phyloP scores from a whole-genome alignment of 2,329 filamentous ascomycete species.

The Neonectria ditissima region DNA sequence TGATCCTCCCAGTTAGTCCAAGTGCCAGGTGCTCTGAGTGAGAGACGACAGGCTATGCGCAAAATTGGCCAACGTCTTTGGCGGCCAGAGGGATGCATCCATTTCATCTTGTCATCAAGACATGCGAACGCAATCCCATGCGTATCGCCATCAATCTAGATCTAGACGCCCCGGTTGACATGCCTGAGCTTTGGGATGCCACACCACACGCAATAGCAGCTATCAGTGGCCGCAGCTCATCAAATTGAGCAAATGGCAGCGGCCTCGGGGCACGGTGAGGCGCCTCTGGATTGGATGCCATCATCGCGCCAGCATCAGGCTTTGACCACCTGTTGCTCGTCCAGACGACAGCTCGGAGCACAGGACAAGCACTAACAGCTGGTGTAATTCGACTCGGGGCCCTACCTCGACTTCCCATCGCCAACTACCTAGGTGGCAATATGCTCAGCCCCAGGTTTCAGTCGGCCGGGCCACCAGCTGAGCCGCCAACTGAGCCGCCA shows the following conservation, averaged over 20 bases:
- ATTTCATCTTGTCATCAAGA: neutral
- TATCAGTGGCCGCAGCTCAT: neutral
- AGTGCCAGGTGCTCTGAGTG: conserved; percentile 10
- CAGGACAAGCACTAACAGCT: conserved; percentile 13
- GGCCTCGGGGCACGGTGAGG: conserved; percentile 22
- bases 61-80: conserved; percentile 22
- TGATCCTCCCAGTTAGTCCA: neutral
- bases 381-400: conserved; percentile 6
- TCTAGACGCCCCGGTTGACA: conserved; percentile 5
- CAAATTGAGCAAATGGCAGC: conserved; percentile 18
- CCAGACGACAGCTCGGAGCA: conserved; percentile 6
- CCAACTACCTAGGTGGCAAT: neutral
- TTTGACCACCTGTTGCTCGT: conserved; percentile 20
- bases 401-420: neutral
- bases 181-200: conserved; percentile 19
- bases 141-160: conserved; percentile 11
- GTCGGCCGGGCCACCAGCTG: conserved; percentile 10
- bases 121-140: conserved; percentile 1
- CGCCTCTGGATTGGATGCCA: conserved; percentile 39
- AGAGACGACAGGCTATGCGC: conserved; percentile 12
- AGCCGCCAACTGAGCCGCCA: conserved; percentile 8
- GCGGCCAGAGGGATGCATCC: conserved; percentile 8
- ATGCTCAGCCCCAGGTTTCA: conserved; percentile 21
- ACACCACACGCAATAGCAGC: conserved; percentile 6
- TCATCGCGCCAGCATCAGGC: conserved; percentile 21